Evolutionary conservation across 306 rosid genomes (phyloP).

Genomic region (Vachellia pachyceras): DNA sequence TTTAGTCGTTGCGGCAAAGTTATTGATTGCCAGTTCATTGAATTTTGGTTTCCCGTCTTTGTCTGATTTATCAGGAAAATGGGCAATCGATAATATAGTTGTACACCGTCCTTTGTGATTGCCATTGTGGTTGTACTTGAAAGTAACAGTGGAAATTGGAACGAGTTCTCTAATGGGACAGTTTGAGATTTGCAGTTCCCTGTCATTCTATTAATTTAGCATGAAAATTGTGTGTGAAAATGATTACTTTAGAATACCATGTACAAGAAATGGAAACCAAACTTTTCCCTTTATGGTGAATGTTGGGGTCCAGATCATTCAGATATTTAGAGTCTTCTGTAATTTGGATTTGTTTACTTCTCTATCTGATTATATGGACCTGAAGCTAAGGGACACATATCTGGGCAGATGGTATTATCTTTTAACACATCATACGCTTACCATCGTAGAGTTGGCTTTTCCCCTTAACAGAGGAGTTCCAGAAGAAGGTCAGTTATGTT

Average conservation of each 20-base stretch:
- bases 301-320: background rate
- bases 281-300: background rate
- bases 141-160: background rate
- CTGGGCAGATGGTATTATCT: background rate
- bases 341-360: background rate
- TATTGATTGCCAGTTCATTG: conserved; percentile 62
- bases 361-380: background rate
- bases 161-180: background rate
- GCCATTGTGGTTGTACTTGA: background rate
- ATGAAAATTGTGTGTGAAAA: background rate
- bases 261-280: background rate
- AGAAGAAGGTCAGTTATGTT: background rate
- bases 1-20: conserved; percentile 85
- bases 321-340: background rate
- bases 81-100: background rate
- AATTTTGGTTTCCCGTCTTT: background rate
- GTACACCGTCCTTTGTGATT: conserved; percentile 6
- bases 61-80: conserved; percentile 32
- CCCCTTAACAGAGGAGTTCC: background rate
- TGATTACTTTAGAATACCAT: background rate
- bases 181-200: conserved; percentile 5
- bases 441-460: background rate
- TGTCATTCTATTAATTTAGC: background rate
- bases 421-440: background rate
- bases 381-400: background rate